Base-by-base conservation (phyloP, 2,329 filamentous ascomycete species). In the Alternaria sp. region DNA sequence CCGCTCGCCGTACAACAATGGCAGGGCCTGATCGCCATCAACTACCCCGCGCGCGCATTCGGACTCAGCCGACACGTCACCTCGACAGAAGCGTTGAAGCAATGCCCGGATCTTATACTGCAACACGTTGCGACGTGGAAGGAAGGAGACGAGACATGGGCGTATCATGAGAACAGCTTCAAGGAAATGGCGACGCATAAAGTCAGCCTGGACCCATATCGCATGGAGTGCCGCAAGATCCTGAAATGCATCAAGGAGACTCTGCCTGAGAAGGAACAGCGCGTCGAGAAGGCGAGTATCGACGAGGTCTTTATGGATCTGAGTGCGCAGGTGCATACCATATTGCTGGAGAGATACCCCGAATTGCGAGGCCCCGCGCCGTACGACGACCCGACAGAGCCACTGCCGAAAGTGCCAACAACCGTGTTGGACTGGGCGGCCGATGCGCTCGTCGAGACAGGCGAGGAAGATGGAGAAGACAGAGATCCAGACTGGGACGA, bases 111-210 rank as follows among this genome's bases (percentile, higher is more conserved):
- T 13, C 85, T 99, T 28, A 89, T 96, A 60, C 84, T 92, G 57
- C 95, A 97, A 80, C 96, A 99, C 79, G 96, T 98, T 17, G 94
- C 93, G 46, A 98, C 94, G 6, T 98, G 94, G 90, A 90, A 92
- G 73, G 94, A 97, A 78, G 95, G 95, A 0, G 93, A 97, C 66
- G 91, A 91, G 69, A 92, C 88, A 74, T 99, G 96, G 96, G 92
- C 90, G 11, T 99, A 99, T 77, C 90, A 91, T 59, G 88, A 93
- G 28, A 92, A 97, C 77, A 91, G 93, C 10, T 89, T 88, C 57
- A 88, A 87, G 74, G 89, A 93, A 72, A 96, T 97, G 70, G 89
- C 88, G 43, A 94, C 90, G 30, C 91, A 97, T 79, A 99, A 99
- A 81, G 96, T 98, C 40, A 97, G 92, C 7, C 83, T 99, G 43